A percentile compares a stretch with the other conserved stretches of the same genome.
These are phyloP conservation scores for Astragalus glycyphyllos DNA, from an alignment of 306 rosid species.

Conservation along the genomic window DNA sequence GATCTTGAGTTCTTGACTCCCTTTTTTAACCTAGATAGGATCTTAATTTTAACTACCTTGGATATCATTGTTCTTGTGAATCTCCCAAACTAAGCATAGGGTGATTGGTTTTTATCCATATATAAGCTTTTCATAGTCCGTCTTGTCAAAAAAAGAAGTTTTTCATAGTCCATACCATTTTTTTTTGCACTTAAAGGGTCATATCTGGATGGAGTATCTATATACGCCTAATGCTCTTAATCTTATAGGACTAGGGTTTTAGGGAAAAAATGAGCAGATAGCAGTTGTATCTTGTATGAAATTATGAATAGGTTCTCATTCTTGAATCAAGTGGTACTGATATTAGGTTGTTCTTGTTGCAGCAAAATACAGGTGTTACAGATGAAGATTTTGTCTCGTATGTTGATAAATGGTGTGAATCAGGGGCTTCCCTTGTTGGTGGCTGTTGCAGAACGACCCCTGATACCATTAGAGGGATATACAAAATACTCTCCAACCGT, in stretches of 20 bases:
- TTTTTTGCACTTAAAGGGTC: too few species aligned
- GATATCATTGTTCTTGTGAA: background rate
- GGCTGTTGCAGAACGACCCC: constrained; percentile 73
- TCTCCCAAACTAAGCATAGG: background rate
- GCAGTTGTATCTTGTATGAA: too few species aligned
- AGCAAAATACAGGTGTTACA: constrained; percentile 66
- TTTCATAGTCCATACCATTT: background rate
- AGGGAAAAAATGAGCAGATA: too few species aligned
- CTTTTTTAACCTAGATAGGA: too few species aligned
- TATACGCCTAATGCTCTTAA: too few species aligned
- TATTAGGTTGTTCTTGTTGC: constrained; percentile 40
- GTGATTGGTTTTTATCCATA: background rate
- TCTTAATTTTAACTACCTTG: too few species aligned
- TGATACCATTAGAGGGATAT: constrained; percentile 58
- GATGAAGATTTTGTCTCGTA: constrained; percentile 59
- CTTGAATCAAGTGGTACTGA: constrained; percentile 29
- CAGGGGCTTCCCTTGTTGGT: constrained; percentile 66
- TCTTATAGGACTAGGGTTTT: too few species aligned
- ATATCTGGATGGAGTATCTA: too few species aligned
- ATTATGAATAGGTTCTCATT: too few species aligned
- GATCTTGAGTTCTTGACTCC: too few species aligned
- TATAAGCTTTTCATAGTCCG: background rate
- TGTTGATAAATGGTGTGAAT: constrained; percentile 58
- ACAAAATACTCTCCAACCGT: constrained; percentile 43
- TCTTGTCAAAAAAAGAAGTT: too few species aligned